Percentiles rank a stretch among this genome's conserved stretches.
These are phyloP conservation scores for Sporisorium scitamineum DNA, from an alignment of 1,284 basidiomycete genomes.

Conservation along the genomic window DNA sequence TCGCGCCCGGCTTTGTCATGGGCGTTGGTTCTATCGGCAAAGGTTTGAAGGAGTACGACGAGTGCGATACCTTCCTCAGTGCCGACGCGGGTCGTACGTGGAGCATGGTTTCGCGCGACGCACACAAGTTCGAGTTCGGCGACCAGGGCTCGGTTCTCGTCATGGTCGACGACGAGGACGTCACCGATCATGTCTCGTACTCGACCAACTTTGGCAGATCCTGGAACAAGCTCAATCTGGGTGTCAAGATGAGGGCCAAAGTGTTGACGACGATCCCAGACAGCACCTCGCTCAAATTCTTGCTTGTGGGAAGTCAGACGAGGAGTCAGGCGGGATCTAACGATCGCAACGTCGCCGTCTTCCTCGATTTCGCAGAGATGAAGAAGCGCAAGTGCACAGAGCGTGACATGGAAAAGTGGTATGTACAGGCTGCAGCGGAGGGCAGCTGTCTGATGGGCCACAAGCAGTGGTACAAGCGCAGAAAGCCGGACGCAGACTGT, in stretches of 20 bases:
- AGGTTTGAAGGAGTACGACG: slow-evolving; percentile 80
- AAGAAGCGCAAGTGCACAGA: slow-evolving; percentile 79
- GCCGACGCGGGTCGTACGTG: slow-evolving; percentile 89
- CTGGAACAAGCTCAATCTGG: slow-evolving; percentile 82
- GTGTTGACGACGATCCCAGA: slow-evolving; percentile 87
- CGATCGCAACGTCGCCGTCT: slow-evolving; percentile 78
- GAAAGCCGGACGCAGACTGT: slow-evolving; percentile 86
- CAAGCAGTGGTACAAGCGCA: slow-evolving; percentile 93
- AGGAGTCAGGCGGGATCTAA: slow-evolving; percentile 75
- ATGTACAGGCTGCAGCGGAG: slow-evolving; percentile 77
- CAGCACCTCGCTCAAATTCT: slow-evolving; percentile 91
- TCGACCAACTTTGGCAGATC: slow-evolving; percentile 85
- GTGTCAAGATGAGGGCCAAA: slow-evolving; percentile 79
- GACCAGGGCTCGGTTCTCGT: slow-evolving; percentile 87
- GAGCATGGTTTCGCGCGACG: slow-evolving; percentile 80
- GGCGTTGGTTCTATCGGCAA: slow-evolving; percentile 89
- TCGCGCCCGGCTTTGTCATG: slow-evolving; percentile 93
- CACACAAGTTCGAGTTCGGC: slow-evolving; percentile 96
- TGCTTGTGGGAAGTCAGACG: slow-evolving; percentile 83
- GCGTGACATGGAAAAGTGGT: slow-evolving; percentile 88
- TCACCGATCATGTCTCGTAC: slow-evolving; percentile 80
- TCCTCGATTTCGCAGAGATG: slow-evolving; percentile 84
- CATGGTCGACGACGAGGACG: slow-evolving; percentile 85
- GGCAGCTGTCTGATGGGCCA: slow-evolving; percentile 91
- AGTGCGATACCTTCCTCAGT: slow-evolving; percentile 92